Conservation (phyloP, 1,284 basidiomycete genomes). For the Cystobasidium sp. region DNA sequence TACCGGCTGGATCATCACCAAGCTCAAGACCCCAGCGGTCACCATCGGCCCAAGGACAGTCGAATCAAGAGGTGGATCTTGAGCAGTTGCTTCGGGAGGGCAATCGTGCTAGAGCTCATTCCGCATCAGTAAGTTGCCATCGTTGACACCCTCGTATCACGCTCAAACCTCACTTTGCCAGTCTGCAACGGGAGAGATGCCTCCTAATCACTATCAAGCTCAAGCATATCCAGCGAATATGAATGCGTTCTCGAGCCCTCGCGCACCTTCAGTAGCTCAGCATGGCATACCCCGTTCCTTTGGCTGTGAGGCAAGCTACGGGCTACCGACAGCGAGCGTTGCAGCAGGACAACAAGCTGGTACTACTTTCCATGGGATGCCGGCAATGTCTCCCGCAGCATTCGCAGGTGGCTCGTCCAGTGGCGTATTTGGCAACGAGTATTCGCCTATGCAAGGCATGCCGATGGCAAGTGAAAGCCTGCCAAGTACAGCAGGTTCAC, state of each 20-base stretch:
- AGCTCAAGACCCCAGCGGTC: neutral
- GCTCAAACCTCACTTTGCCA: neutral
- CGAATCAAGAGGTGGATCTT: neutral
- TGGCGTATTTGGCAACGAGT: neutral
- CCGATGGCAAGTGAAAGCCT: neutral
- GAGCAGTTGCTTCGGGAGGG: conserved; percentile 6
- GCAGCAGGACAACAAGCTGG: too few relatives aligned
- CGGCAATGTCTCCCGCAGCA: neutral
- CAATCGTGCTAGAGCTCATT: neutral
- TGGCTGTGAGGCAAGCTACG: too few relatives aligned
- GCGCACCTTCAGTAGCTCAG: too few relatives aligned
- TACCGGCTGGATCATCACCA: neutral
- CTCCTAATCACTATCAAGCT: too few relatives aligned
- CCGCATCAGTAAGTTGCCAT: neutral
- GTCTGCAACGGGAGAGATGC: neutral
- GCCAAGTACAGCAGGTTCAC: neutral
- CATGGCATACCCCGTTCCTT: too few relatives aligned
- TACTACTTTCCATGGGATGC: too few relatives aligned
- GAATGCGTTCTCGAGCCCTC: too few relatives aligned
- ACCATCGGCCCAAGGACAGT: too few relatives aligned
- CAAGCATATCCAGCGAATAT: too few relatives aligned
- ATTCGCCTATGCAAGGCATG: neutral
- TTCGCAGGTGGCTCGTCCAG: neutral
- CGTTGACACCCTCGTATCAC: neutral
- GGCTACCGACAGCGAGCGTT: too few relatives aligned